Evolutionary conservation across 2,329 filamentous ascomycete species (phyloP).

Genomic region (Paraphaeosphaeria sporulosa): DNA sequence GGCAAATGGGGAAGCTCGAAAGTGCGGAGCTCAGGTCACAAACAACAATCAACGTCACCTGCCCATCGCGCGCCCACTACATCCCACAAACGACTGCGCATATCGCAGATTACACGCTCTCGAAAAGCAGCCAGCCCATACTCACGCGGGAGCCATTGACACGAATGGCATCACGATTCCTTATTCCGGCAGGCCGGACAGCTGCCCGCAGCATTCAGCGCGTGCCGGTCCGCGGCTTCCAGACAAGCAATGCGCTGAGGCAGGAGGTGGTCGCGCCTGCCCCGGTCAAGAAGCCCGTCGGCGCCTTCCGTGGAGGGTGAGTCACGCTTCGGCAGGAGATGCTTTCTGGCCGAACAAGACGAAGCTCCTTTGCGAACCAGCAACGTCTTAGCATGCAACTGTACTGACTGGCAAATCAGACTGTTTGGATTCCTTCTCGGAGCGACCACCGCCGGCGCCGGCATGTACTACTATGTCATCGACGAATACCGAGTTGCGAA

Average conservation of each 20-base stretch:
- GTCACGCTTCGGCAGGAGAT: constrained; percentile 36
- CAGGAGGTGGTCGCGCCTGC: constrained; percentile 47
- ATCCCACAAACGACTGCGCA: neutral
- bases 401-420: constrained; percentile 55
- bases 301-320: constrained; percentile 76
- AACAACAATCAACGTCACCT: constrained; percentile 18
- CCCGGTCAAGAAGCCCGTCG: constrained; percentile 70
- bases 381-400: neutral
- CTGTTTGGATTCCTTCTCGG: constrained; percentile 92
- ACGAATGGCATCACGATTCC: constrained; percentile 55
- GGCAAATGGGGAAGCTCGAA: neutral
- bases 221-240: constrained; percentile 46
- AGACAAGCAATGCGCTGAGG: constrained; percentile 47
- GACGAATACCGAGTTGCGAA: constrained; percentile 94
- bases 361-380: neutral
- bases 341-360: neutral
- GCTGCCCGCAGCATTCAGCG: constrained; percentile 25
- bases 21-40: constrained; percentile 7
- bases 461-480: constrained; percentile 90
- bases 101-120: neutral
- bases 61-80: neutral
- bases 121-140: neutral
- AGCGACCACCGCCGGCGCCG: constrained; percentile 77
- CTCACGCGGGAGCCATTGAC: constrained; percentile 22
- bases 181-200: constrained; percentile 51